Percentiles rank a stretch among this genome's conserved stretches.
These are phyloP conservation scores for Syzygium aqueum DNA, from an alignment of 345 rosid genomes.

Conservation along the genomic window DNA sequence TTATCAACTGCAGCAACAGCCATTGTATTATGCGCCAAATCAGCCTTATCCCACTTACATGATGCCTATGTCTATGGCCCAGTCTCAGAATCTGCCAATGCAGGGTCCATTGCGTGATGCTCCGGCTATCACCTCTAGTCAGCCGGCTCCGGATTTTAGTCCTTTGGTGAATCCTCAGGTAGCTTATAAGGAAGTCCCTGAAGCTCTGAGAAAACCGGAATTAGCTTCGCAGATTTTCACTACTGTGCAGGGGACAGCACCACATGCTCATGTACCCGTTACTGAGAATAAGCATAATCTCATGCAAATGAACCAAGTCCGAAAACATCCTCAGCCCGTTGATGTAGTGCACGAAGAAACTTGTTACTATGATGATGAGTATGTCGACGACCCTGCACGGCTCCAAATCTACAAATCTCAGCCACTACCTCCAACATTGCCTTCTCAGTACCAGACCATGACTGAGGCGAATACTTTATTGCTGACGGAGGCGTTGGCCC, in stretches of 20 bases:
- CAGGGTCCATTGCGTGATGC: slow-evolving; percentile 21
- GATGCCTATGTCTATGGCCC: slow-evolving; percentile 31
- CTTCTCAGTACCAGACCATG: slow-evolving; percentile 43
- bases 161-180: slow-evolving; percentile 6
- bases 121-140: slow-evolving; percentile 1
- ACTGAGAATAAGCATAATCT: slow-evolving; percentile 14
- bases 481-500: slow-evolving; percentile 40
- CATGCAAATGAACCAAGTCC: slow-evolving; percentile 9
- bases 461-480: slow-evolving; percentile 22
- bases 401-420: slow-evolving; percentile 77
- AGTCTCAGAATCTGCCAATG: slow-evolving; percentile 17
- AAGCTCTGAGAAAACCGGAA: background rate
- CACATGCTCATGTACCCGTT: slow-evolving; percentile 1
- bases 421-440: slow-evolving; percentile 59
- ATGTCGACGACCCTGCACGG: slow-evolving; percentile 43
- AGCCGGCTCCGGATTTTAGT: slow-evolving; percentile 21
- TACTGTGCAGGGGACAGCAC: background rate
- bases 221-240: background rate
- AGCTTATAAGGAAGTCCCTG: background rate
- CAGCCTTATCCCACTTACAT: slow-evolving; percentile 38
- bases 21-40: slow-evolving; percentile 31
- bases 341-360: slow-evolving; percentile 25
- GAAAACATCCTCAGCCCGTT: slow-evolving; percentile 21
- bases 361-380: slow-evolving; percentile 16
- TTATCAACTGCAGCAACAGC: slow-evolving; percentile 25